Evolutionary conservation across 257 asterid genomes (phyloP), one percentile per base, ranked within the genome.

Genomic region (Petunia axillaris): DNA sequence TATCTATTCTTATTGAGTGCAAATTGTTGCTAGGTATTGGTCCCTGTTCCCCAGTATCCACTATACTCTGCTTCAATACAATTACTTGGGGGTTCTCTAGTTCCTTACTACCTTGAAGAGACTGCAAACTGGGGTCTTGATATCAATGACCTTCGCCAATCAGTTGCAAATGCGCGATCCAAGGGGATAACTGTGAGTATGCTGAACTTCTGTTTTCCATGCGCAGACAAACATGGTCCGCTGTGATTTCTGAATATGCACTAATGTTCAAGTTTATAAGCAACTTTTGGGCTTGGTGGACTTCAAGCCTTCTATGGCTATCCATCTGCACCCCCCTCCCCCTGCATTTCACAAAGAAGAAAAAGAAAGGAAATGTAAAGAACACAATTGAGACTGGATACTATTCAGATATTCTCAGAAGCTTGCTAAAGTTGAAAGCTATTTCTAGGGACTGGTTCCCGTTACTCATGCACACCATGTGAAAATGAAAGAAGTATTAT

Each of bases 71-170:
- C 99, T 10, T 87, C 99, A 65, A 93, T 95, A 80, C 84, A 97
- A 62, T 84, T 95, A 78, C 84, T 95, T 11, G 98, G 98, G 65
- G 98, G 99, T 37, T 88, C 97, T 80, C 94, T 96, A 41, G 93
- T 94, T 84, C 99, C 99, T 4, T 95, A 95, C 85, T 95, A 89
- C 84, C 99, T 95, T 50, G 98, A 95, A 82, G 99, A 95, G 86
- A 93, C 98, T 63, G 97, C 98, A 83, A 95, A 95, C 64, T 93
- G 97, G 99, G 98, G 99, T 81, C 98, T 95, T 77, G 98, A 95
- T 84, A 52, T 91, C 68, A 89, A 48, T 39, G 89, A 93, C 91
- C 97, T 95, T 81, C 94, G 90, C 38, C 95, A 91, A 79, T 89
- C 99, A 66, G 94, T 93, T 85, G 86, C 90, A 84, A 83, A 88